phyloP scores from a whole-genome alignment of 345 rosid genomes.

The Pistacia integerrima region DNA sequence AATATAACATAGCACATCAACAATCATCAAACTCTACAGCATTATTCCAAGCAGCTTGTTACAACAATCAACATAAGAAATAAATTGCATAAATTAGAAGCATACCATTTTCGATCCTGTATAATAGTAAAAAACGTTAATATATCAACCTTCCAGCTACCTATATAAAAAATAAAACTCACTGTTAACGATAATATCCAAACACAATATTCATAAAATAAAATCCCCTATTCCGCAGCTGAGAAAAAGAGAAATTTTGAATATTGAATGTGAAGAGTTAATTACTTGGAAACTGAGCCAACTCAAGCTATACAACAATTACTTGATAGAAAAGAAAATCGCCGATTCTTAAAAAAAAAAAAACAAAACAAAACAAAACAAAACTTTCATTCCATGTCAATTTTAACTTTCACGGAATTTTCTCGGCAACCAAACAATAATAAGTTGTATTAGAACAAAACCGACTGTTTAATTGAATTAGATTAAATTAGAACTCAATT shows the following conservation, averaged over 20 bases:
- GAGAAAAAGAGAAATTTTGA: background rate
- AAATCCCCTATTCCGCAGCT: background rate
- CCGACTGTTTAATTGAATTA: background rate
- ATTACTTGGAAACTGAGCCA: background rate
- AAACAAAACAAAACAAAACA: background rate
- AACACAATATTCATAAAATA: background rate
- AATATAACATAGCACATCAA: background rate
- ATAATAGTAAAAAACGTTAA: constrained; percentile 4
- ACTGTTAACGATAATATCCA: background rate
- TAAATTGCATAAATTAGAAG: background rate
- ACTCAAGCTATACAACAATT: background rate
- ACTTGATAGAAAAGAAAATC: no score
- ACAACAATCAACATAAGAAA: background rate
- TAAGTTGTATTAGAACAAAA: constrained; percentile 1
- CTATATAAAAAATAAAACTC: constrained; percentile 18
- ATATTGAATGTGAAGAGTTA: background rate
- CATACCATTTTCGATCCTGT: constrained; percentile 39
- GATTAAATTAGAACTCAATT: background rate
- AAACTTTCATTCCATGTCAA: background rate
- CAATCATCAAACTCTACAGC: background rate
- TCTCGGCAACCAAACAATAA: background rate
- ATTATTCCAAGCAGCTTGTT: background rate
- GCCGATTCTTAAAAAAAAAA: no score
- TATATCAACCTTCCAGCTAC: constrained; percentile 19
- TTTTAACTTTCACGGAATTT: background rate